Evolutionary conservation across 306 rosid species (phyloP).

Genomic region (Neltuma alba): DNA sequence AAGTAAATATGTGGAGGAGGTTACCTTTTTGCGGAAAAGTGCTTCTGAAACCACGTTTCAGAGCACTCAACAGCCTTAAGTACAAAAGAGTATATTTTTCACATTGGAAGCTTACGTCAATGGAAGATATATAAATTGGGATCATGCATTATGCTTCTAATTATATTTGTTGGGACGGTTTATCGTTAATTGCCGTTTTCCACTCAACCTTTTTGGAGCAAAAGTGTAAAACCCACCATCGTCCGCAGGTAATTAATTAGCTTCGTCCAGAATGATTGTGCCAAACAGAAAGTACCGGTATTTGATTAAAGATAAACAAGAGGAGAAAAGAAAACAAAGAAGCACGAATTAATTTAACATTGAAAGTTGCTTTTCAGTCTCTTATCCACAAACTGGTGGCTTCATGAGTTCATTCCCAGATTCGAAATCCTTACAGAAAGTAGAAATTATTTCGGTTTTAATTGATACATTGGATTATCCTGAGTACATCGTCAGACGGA

Average conservation of each 20-base stretch:
- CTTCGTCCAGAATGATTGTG: constrained; percentile 6
- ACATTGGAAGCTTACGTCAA: too few species aligned
- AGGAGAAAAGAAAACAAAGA: background rate
- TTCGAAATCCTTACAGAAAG: too few species aligned
- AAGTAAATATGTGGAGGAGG: too few species aligned
- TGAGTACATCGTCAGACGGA: too few species aligned
- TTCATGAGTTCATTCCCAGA: too few species aligned
- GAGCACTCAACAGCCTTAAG: too few species aligned
- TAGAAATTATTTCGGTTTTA: too few species aligned
- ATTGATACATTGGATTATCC: too few species aligned
- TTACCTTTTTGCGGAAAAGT: too few species aligned
- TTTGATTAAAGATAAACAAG: too few species aligned
- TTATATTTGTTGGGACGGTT: constrained; percentile 30
- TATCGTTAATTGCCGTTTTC: constrained; percentile 53
- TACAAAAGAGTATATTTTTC: too few species aligned
- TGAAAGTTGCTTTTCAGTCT: background rate
- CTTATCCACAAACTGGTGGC: background rate
- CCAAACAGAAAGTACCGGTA: background rate
- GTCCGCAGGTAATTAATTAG: constrained; percentile 9
- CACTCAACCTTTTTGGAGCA: background rate
- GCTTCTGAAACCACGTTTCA: too few species aligned
- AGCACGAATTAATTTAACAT: background rate
- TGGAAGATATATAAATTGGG: background rate
- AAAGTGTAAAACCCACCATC: constrained; percentile 21
- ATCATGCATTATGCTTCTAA: background rate